Conservation (phyloP, 805 yeast species). For the Tetrapisispora taiwanensis region DNA sequence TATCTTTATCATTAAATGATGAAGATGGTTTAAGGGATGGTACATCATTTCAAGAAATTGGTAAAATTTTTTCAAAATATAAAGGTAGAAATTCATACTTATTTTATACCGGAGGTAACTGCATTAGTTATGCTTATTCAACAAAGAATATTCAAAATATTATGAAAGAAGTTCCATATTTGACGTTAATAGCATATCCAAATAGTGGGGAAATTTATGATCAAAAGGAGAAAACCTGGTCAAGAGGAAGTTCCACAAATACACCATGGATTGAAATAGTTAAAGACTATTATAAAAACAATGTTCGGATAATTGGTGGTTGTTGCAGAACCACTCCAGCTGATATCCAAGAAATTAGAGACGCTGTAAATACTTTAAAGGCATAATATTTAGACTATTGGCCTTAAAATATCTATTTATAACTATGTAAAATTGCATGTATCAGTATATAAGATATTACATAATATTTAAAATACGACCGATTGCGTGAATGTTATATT, state of each 20-base stretch:
- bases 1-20: constrained; percentile 35
- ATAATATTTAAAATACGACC: background rate
- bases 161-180: constrained; percentile 13
- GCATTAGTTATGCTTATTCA: constrained; percentile 42
- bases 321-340: constrained; percentile 63
- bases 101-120: constrained; percentile 57
- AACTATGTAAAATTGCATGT: background rate
- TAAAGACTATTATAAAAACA: constrained; percentile 31
- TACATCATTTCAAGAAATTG: constrained; percentile 31
- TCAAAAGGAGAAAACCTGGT: constrained; percentile 37
- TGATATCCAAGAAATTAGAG: constrained; percentile 22
- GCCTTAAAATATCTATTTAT: background rate
- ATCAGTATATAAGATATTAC: background rate
- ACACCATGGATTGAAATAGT: constrained; percentile 34
- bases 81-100: constrained; percentile 23
- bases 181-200: constrained; percentile 53
- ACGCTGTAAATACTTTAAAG: constrained; percentile 7
- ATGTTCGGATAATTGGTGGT: constrained; percentile 55
- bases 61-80: constrained; percentile 12
- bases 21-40: constrained; percentile 41
- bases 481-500: background rate
- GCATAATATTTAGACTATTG: background rate
- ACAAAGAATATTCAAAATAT: constrained; percentile 29
- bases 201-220: constrained; percentile 66
- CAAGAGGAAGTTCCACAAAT: constrained; percentile 16